Base-by-base conservation (phyloP, 2,329 filamentous ascomycete genomes). In the Bisporella sp. region DNA sequence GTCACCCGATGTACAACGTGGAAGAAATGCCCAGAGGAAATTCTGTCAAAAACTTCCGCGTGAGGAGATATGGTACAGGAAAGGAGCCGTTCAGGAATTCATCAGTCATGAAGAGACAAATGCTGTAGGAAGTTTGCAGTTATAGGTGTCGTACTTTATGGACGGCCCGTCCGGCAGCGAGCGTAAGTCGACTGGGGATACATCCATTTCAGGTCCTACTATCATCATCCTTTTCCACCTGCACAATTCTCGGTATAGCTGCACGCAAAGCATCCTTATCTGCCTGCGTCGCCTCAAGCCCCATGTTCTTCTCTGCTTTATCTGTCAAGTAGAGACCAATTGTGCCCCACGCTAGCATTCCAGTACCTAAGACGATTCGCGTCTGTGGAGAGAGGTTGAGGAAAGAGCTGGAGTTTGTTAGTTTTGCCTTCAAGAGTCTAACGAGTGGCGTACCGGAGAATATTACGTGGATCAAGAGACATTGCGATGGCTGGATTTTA, bases 281-380 rank as follows among this genome's bases (percentile, higher is more conserved):
- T 62, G 85, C 74, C 54, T 88, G 82, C 1, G 82, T 85, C 1
- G 90, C 80, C 39, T 78, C 82, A 66, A 89, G 78, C 5, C 86
- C 87, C 54, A 91, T 77, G 41, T 77, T 81, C 64, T 86, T 78
- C 69, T 92, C 90, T 12, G 85, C 81, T 51, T 75, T 75, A 63
- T 92, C 86, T 5, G 85, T 82, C 13, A 87, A 64, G 64, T 85
- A 84, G n/a, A 93, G 75, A 12, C 89, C 91, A 40, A 81, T 71
- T 40, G 74, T 71, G 11, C 88, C 89, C 80, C 89, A 96, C 33
- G 79, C 79, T 63, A 96, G 81, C 57, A 95, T 70, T 59, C 82
- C 85, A 45, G 82, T 66, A 59, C 91, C 91, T 55, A 95, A 75
- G 45, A 84, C 70, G 41, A 88, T 70, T 50, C 87, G 85, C 29